phyloP scores from a whole-genome alignment of 1,284 basidiomycete genomes.

The Phenoliferia sp. region DNA sequence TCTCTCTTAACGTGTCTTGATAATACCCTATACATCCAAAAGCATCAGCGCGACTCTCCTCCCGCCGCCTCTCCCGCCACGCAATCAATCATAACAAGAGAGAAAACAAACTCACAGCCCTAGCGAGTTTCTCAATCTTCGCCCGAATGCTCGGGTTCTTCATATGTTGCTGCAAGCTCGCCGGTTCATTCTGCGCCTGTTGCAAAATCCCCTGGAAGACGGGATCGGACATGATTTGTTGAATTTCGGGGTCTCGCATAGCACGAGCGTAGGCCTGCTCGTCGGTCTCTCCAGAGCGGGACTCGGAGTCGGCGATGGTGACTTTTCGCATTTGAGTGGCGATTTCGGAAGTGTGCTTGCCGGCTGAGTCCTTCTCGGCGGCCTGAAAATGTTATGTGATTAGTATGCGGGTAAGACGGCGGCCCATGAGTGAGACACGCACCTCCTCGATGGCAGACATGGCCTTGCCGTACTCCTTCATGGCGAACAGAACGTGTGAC shows the following conservation, averaged over 20 bases:
- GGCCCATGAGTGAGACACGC: neutral
- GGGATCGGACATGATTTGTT: slow-evolving; percentile 79
- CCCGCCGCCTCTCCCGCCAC: neutral
- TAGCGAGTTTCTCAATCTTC: slow-evolving; percentile 85
- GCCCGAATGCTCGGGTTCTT: slow-evolving; percentile 79
- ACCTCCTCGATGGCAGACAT: slow-evolving; percentile 68
- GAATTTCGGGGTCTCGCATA: slow-evolving; percentile 89
- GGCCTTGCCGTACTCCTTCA: slow-evolving; percentile 89
- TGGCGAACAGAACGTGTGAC: slow-evolving; percentile 74
- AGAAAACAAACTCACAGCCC: slow-evolving; percentile 6
- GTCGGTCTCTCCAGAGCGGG: slow-evolving; percentile 83
- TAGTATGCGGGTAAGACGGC: neutral
- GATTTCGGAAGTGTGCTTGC: slow-evolving; percentile 76
- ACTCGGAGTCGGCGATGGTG: slow-evolving; percentile 70
- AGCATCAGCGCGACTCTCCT: neutral
- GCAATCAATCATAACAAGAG: neutral
- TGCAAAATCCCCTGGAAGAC: slow-evolving; percentile 86
- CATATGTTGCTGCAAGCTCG: slow-evolving; percentile 92
- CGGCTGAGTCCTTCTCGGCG: slow-evolving; percentile 65
- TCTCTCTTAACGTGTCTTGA: slow-evolving; percentile 1
- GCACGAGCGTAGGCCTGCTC: slow-evolving; percentile 89
- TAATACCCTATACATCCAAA: neutral
- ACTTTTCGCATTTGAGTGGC: slow-evolving; percentile 70
- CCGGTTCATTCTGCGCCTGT: slow-evolving; percentile 86
- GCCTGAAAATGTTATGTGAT: slow-evolving; percentile 46